Evolutionary conservation across 257 asterid species (phyloP), one percentile per base, ranked within the genome.

Genomic region (Thymus quinquecostatus): DNA sequence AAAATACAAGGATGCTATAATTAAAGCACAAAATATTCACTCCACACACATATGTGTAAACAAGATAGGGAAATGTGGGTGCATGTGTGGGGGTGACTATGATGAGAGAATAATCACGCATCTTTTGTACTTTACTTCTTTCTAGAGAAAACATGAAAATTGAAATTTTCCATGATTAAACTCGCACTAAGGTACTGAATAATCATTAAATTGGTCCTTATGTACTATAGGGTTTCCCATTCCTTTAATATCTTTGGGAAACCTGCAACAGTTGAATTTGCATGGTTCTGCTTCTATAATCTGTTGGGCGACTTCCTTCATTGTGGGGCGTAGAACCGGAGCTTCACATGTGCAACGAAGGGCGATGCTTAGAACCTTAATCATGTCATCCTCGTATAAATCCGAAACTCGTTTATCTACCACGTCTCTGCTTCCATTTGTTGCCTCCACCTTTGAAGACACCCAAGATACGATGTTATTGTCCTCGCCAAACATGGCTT

Each of bases 401-500:
- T 72, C 87, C 34, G 81, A 79, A 6, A 88, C 86, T 21, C 91
- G 82, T 43, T 82, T 80, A 72, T 95, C 99, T 10, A 95, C 48
- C 47, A 89, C 83, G 2, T 92, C 96, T 47, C 55, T 30, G 0
- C 83, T 86, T 30, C 91, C 99, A 74, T 85, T 95, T 70, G 78
- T 86, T 1, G 90, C 86, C 73, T 88, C 97, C 54, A 88, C 92
- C 66, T 86, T 89, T 1, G 80, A 80, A 6, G 89, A 81, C 55
- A 87, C 86, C 99, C 99, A 95, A 48, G 74, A 77, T 41, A 89
- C 82, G 65, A 95, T 88, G 81, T 89, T 88, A 84, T 83, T 92
- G 81, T 80, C 92, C 71, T 95, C 99, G 3, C 99, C 99, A 27
- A 84, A 92, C 76, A 87, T 96, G 0, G 86, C 78, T 83, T 92